A percentile compares a stretch with the other conserved stretches of the same genome.
phyloP scores from a whole-genome alignment of 345 rosid species.

The Murraya paniculata region DNA sequence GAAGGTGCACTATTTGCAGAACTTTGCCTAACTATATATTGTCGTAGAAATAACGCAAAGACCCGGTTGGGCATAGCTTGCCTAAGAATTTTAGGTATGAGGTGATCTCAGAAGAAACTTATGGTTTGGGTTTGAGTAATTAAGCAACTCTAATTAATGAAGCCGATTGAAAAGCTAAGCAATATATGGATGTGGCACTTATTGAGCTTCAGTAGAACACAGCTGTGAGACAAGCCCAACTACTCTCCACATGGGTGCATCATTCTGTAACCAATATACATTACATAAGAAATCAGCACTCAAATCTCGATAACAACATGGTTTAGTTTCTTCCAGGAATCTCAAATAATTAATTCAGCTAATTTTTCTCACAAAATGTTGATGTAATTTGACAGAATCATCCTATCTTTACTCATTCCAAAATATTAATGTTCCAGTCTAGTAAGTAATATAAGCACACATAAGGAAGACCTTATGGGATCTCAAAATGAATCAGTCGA shows the following conservation, averaged over 20 bases:
- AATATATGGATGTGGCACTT: constrained; percentile 3
- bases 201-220: constrained; percentile 37
- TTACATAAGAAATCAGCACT: not conserved
- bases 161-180: not conserved
- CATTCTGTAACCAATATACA: constrained; percentile 46
- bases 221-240: constrained; percentile 55
- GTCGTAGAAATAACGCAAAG: not conserved
- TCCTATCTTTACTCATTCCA: not conserved
- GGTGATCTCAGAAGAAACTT: not conserved
- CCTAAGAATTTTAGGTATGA: not conserved
- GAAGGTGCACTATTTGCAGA: not conserved
- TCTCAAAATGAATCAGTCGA: not conserved
- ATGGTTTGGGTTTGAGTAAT: not conserved
- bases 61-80: not conserved
- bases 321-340: not conserved
- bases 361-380: not conserved
- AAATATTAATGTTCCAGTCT: not conserved
- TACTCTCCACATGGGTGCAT: constrained; percentile 73
- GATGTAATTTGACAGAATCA: not conserved
- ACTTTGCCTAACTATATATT: not conserved
- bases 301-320: not conserved
- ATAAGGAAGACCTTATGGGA: not conserved
- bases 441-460: not conserved
- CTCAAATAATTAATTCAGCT: not conserved
- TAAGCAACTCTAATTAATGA: not conserved